Percentiles rank a stretch among this genome's conserved stretches.
Evolutionary conservation across 148 eudicot genomes (phyloP).

Genomic region (Fagopyrum tataricum): DNA sequence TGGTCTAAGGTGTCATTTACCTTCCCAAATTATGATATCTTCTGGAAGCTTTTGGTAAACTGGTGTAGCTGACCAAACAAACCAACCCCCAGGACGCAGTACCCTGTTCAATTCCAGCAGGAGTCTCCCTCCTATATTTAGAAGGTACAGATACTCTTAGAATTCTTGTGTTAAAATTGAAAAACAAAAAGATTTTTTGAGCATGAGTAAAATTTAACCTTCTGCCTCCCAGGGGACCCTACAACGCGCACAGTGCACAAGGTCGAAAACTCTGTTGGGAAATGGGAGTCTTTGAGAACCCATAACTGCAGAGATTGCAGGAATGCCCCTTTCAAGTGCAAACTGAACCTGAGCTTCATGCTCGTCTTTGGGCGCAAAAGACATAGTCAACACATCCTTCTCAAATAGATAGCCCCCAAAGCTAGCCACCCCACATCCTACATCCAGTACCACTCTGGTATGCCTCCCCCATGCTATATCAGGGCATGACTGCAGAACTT

Average conservation of each 20-base stretch:
- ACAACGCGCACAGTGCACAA: slow-evolving; percentile 82
- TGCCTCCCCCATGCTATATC: slow-evolving; percentile 74
- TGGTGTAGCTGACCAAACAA: slow-evolving; percentile 94
- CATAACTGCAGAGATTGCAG: slow-evolving; percentile 92
- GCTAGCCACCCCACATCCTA: slow-evolving; percentile 91
- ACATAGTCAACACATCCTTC: slow-evolving; percentile 71
- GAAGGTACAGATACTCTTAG: not conserved
- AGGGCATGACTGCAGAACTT: slow-evolving; percentile 43
- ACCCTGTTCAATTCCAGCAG: slow-evolving; percentile 77
- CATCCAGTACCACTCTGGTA: slow-evolving; percentile 70
- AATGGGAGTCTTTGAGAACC: slow-evolving; percentile 69
- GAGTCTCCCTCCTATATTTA: slow-evolving; percentile 60
- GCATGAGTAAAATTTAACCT: slow-evolving; percentile 23
- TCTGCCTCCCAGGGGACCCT: slow-evolving; percentile 90
- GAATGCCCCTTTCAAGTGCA: slow-evolving; percentile 83
- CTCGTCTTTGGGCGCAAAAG: slow-evolving; percentile 89
- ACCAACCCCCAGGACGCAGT: slow-evolving; percentile 80
- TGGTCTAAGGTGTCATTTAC: slow-evolving; percentile 20
- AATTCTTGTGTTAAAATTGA: not conserved
- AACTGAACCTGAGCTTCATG: slow-evolving; percentile 89
- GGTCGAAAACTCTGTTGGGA: slow-evolving; percentile 68
- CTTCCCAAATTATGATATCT: slow-evolving; percentile 81
- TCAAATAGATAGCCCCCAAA: slow-evolving; percentile 82
- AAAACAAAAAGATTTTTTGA: not conserved
- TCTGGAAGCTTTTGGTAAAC: slow-evolving; percentile 69